Conservation (phyloP, 768 basidiomycete genomes). For the Tremella mesenterica region DNA sequence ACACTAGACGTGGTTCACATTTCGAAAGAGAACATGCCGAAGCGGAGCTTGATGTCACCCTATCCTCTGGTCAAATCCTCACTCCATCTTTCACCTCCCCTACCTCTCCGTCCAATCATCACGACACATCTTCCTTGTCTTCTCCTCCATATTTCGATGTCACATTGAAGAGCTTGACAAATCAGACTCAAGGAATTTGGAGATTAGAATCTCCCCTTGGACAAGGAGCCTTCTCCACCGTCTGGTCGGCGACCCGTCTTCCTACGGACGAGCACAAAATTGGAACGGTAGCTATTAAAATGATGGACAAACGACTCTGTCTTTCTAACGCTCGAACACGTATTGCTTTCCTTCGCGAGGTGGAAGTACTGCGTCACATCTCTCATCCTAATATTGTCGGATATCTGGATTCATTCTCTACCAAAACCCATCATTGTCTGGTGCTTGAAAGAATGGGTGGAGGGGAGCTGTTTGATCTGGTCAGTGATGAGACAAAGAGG, state of each 20-base stretch:
- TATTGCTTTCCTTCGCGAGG: slow-evolving; percentile 71
- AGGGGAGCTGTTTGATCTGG: slow-evolving; percentile 70
- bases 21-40: too few species aligned
- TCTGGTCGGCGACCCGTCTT: slow-evolving; percentile 32
- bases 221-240: slow-evolving; percentile 42
- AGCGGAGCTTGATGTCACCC: too few species aligned
- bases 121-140: background rate
- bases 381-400: slow-evolving; percentile 72
- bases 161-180: too few species aligned
- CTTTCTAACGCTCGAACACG: slow-evolving; percentile 61
- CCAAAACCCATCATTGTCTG: slow-evolving; percentile 63
- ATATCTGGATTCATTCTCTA: slow-evolving; percentile 62
- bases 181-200: slow-evolving; percentile 22
- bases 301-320: slow-evolving; percentile 49
- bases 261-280: background rate
- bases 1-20: too few species aligned
- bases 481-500: slow-evolving; percentile 49
- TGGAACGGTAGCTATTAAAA: slow-evolving; percentile 52
- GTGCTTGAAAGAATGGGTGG: slow-evolving; percentile 68
- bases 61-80: background rate
- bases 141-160: background rate
- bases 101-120: background rate
- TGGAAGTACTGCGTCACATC: slow-evolving; percentile 73
- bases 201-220: slow-evolving; percentile 31
- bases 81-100: too few species aligned